A percentile compares a stretch with the other conserved stretches of the same genome.
phyloP scores from a whole-genome alignment of 1,284 basidiomycete species.

The Ceratobasidium theobromae region DNA sequence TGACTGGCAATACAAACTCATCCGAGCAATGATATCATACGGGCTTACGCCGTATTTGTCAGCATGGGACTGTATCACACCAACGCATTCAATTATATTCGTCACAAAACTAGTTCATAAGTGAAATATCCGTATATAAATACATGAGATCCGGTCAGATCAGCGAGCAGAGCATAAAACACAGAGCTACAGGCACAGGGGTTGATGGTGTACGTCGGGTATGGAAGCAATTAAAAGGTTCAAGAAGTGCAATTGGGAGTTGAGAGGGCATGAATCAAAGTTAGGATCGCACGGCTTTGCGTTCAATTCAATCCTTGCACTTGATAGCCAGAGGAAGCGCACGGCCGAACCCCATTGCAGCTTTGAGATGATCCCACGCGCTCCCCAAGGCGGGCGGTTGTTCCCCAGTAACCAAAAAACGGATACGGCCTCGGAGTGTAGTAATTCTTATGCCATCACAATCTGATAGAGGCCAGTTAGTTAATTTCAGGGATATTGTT shows the following conservation, averaged over 20 bases:
- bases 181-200: not conserved
- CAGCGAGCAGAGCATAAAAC: not conserved
- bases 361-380: conserved; percentile 28
- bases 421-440: conserved; percentile 18
- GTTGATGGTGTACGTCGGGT: too few species aligned
- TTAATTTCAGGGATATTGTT: not conserved
- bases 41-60: not conserved
- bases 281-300: not conserved
- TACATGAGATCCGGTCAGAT: not conserved
- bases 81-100: not conserved
- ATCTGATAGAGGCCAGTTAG: not conserved
- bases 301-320: conserved; percentile 23
- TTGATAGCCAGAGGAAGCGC: conserved; percentile 18
- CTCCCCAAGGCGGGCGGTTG: conserved; percentile 20
- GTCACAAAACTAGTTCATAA: not conserved
- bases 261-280: not conserved
- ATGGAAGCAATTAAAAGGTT: conserved; percentile 8
- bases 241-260: not conserved
- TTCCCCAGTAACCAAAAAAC: conserved; percentile 21
- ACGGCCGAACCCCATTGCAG: conserved; percentile 22
- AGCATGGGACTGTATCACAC: not conserved
- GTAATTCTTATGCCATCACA: conserved; percentile 27
- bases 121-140: too few species aligned
- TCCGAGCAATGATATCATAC: conserved; percentile 19
- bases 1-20: not conserved